Base-by-base conservation (phyloP, 2,329 filamentous ascomycete species). In the Penicillium vulpinum region DNA sequence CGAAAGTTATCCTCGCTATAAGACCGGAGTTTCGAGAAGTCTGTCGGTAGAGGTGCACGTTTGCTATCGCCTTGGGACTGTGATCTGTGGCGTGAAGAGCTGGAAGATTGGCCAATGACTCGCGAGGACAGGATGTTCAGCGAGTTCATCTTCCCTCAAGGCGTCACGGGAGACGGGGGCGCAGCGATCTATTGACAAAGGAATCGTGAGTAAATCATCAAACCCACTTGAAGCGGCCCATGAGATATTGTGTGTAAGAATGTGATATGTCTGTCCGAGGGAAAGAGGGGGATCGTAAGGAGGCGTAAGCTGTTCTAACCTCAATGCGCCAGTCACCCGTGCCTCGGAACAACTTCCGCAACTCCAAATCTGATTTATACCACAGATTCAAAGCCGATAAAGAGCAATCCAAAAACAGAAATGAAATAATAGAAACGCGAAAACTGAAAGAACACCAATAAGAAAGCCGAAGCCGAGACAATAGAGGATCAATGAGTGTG, bases 71-170 rank as follows among this genome's bases (percentile, higher is more conserved):
- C 78, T 65, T 83, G 78, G 38, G 82, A 84, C 60, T 76, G 77
- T 60, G 82, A 81, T 66, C 83, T 81, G 60, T 81, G 81, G 62
- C 82, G 81, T 57, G 77, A 71, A 56, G 81, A 73, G 58, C 77
- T 77, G 63, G 83, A 79, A 62, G 83, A 81, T 71, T 80, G 81
- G 71, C 84, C 83, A 71, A 87, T 84, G 74, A 92, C 90, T 79
- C 89, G 88, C 74, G 90, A 87, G 71, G 91, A 94, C 75, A 97
- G 86, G 75, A 96, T 91, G 80, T 94, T 96, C 81, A 96, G 83
- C 70, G 92, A 96, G 87, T 97, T 97, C 93, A 97, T 97, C 79
- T 83, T 90, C 81, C 77, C 76, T 72, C 69, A 65, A 64, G 70
- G 73, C 78, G 49, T 77, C 80, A 82, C 81, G 72, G 73, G 75